Base-by-base conservation (phyloP, 768 basidiomycete species). In the Coprinellus micaceus region DNA sequence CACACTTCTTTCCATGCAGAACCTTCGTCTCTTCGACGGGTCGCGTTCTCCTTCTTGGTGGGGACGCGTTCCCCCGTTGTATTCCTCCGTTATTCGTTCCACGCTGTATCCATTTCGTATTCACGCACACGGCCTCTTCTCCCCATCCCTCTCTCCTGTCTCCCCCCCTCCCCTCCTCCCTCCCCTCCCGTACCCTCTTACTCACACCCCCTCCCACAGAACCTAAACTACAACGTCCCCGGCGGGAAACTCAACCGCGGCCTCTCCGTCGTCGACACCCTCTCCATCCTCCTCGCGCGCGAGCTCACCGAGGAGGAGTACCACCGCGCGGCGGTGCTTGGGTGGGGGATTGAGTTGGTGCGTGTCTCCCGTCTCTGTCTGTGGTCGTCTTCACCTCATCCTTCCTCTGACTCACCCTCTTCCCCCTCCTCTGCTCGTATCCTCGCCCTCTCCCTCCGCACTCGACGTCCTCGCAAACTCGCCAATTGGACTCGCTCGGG, bases 191-290 rank as follows among this genome's bases (percentile, higher is more conserved):
- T n/a, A 19, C 6, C 51, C 21, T 40, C 53, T 22, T 43, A 48
- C 65, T 62, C 62, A 56, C 47, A 54, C 25, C 3, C 33, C 21
- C 21, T 36, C 13, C 30, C 43, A 4, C 62, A 94, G 92, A 94
- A 81, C 68, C 76, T 98, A 54, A 83, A 94, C 62, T 89, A 94
- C 77, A 98, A 98, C 71, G 89, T 91, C n/a, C 94, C 94, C 0
- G 91, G 93, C 40, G 94, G 94, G 2, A 98, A 98, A 73, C 86
- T 98, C 53, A 98, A 97, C 73, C 85, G 96, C 33, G 94, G 96
- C n/a, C 79, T 98, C 74, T 94, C 93, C 11, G 94, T 97, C 64
- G 88, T 94, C 45, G 96, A 98, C 71, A 90, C 92, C 2, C 89
- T 87, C 52, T 86, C 92, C 72, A 94, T 98, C 67, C 72, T 98